These are phyloP conservation scores for Delonix regia DNA, from an alignment of 306 rosid species.

Conservation along the genomic window DNA sequence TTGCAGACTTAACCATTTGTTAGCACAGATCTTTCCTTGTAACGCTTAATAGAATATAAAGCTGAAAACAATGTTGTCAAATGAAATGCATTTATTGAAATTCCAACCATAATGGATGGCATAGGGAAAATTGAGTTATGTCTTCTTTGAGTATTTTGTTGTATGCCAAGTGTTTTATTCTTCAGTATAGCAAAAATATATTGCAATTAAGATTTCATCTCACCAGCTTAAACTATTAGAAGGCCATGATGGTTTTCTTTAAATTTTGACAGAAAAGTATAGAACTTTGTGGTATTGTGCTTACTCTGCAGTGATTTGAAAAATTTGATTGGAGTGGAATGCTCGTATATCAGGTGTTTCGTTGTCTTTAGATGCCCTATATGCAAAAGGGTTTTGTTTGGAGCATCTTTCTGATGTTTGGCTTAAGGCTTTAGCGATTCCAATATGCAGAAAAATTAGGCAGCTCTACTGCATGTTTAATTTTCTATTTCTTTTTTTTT, in stretches of 20 bases:
- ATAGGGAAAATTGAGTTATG: slow-evolving; percentile 6
- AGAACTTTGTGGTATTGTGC: too few relatives aligned
- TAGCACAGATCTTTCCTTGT: slow-evolving; percentile 20
- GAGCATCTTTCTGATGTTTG: too few relatives aligned
- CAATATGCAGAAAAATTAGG: neutral
- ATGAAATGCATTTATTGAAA: slow-evolving; percentile 21
- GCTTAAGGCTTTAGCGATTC: too few relatives aligned
- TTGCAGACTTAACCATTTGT: slow-evolving; percentile 23
- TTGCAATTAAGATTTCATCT: neutral
- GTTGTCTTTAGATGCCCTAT: too few relatives aligned
- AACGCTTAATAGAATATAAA: slow-evolving; percentile 13
- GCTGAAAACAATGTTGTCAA: slow-evolving; percentile 28
- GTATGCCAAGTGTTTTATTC: neutral
- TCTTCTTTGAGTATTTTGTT: neutral
- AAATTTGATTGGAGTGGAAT: too few relatives aligned
- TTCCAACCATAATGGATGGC: slow-evolving; percentile 7
- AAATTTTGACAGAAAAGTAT: neutral
- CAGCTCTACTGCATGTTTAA: neutral
- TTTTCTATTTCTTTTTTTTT: too few relatives aligned
- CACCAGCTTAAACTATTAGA: neutral
- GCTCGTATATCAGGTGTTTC: too few relatives aligned
- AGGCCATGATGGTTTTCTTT: neutral
- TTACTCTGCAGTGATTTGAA: too few relatives aligned
- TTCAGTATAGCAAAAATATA: neutral
- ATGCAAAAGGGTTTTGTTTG: too few relatives aligned